Evolutionary conservation across 2,329 filamentous ascomycete genomes (phyloP), one percentile per base, ranked within the genome.

Genomic region (Arthrobotrys pseudoclavata): DNA sequence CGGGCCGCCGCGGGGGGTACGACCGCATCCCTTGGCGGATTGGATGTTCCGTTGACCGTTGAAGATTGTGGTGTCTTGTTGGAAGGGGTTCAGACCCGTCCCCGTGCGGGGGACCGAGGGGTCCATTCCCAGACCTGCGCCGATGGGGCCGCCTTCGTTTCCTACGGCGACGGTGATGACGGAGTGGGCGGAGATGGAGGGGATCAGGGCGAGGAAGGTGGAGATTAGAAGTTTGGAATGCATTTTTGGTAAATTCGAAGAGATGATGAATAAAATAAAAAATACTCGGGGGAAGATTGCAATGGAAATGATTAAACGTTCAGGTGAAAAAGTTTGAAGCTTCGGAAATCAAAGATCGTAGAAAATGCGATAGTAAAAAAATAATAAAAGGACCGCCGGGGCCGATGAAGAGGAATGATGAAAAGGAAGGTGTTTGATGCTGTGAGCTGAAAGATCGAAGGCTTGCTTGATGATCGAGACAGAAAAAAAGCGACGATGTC

Each of bases 1-100:
- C 83, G 83, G 83, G 69, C 89, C 89, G 67, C 82, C 86, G n/a
- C 83, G 86, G 64, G 90, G 82, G 10, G 89, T 91, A 85, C 90
- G 87, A 76, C 89, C 88, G 80, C 89, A 86, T 18, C 85, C 85
- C 40, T 86, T 86, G 10, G 86, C 87, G 10, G 69, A 26, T 18
- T 29, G 61, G 40, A 74, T 37, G 50, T 13, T 53, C 5, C 52
- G 22, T 47, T 74, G 69, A 62, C 18, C 18, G 18, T 1, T 18
- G 53, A 74, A 74, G 50, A 60, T 26, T 26, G 69, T 74, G 50
- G 40, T 34, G 53, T 74, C 69, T 15, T 52, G 40, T 47, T 74
- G 61, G 62, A 67, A 67, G 9, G 69, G 61, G 2, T 40, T n/a
- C 1, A 10, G 6, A 42, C 47, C 40, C 9, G 60, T 72, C 10